phyloP scores from a whole-genome alignment of 208 protist species.

The Leishmania arabica region DNA sequence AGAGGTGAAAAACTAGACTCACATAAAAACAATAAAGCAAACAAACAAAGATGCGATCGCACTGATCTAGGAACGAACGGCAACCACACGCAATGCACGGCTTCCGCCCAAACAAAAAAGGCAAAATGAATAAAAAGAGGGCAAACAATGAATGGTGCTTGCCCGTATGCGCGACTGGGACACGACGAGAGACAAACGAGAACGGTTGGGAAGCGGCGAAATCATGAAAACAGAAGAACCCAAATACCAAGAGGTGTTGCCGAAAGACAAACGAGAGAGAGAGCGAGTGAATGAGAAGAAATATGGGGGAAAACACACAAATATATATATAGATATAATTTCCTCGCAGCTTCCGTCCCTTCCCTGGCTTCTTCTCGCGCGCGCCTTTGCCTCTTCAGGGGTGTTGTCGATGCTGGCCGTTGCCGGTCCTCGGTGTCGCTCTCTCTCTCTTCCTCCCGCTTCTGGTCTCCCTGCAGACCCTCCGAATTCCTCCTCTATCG shows the following conservation, averaged over 20 bases:
- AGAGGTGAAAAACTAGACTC: background rate
- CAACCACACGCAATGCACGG: background rate
- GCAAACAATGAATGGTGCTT: background rate
- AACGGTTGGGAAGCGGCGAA: background rate
- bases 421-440: background rate
- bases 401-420: background rate
- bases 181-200: background rate
- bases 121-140: background rate
- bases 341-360: background rate
- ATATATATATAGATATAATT: background rate
- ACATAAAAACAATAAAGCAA: background rate
- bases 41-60: background rate
- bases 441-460: background rate
- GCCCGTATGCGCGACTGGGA: background rate
- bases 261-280: background rate
- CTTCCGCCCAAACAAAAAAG: no score
- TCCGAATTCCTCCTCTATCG: background rate
- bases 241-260: background rate
- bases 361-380: conserved; percentile 3
- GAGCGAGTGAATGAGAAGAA: conserved; percentile 1
- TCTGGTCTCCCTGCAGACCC: background rate
- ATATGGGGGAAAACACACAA: background rate
- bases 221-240: background rate
- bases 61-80: background rate
- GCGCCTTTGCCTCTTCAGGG: background rate